Evolutionary conservation across 2,329 filamentous ascomycete species (phyloP).

Genomic region (Byssothecium circinans): DNA sequence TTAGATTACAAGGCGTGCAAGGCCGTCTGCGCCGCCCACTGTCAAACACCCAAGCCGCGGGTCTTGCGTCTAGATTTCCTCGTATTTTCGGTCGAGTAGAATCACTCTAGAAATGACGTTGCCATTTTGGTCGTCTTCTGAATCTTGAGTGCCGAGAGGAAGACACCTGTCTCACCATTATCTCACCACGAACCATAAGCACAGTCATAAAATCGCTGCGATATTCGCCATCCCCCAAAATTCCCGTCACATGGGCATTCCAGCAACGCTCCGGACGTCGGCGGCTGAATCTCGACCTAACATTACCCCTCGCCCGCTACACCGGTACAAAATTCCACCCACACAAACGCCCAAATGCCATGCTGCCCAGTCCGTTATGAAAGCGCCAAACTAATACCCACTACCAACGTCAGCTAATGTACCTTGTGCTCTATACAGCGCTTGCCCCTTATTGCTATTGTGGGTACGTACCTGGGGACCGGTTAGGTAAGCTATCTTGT

Average conservation of each 20-base stretch:
- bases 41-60: no score
- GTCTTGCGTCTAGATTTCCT: neutral
- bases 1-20: no score
- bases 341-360: slow-evolving; percentile 26
- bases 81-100: no score
- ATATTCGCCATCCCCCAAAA: no score
- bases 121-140: neutral
- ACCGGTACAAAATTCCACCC: neutral
- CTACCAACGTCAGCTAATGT: slow-evolving; percentile 18
- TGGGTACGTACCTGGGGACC: slow-evolving; percentile 1
- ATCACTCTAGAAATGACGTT: no score
- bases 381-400: slow-evolving; percentile 16
- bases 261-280: no score
- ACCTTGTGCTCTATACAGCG: neutral
- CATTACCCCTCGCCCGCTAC: slow-evolving; percentile 1
- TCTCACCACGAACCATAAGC: neutral
- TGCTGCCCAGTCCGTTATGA: slow-evolving; percentile 40
- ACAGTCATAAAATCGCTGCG: neutral
- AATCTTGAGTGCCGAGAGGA: neutral
- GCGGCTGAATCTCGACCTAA: no score
- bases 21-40: no score
- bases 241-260: no score
- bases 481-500: slow-evolving; percentile 11
- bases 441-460: neutral
- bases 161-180: neutral